Base-by-base conservation (phyloP, 768 basidiomycete genomes). In the Tricholomella constricta region DNA sequence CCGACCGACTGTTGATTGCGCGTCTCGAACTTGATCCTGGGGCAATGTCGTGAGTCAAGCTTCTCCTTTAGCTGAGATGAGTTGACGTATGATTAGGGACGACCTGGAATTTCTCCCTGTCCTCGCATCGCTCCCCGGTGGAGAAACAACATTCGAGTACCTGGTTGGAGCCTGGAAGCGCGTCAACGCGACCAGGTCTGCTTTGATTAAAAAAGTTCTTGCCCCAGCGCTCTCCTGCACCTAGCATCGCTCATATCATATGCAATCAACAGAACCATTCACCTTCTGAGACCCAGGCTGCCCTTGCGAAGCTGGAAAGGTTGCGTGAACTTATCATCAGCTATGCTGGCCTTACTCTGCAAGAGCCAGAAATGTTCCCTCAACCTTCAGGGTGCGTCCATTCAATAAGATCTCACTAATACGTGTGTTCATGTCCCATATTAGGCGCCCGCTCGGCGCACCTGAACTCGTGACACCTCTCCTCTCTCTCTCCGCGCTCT, bases 281-380 rank as follows among this genome's bases (percentile, higher is more conserved):
- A 14, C 82, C 85, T 20, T 72, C 80, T 26, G 86, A 88, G 43
- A 75, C 81, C 7, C 79, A 86, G 55, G 73, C 74, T 58, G 93
- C 90, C 27, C 69, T 81, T 10, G 69, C 65, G 25, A 68, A 81
- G n/a, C 74, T 93, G 19, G 89, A 94, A 37, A 91, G 86, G 67
- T 66, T 90, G 32, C 86, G 88, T n/a, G 81, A 88, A 51, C 77
- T 97, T 14, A 70, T 98, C 45, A 83, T 98, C 58, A 92, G 88
- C 51, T 97, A 97, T 71, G 83, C 87, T 10, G 95, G 94, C 5
- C 78, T 98, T 43, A 89, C 82, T 20, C 74, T 99, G 9, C 93
- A 95, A 70, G 94, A 95, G 54, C 91, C 95, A 1, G 86, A 85
- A 34, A 95, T 98, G 88, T 98, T 99, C 60, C 90, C 93, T 43